Conservation (phyloP, 139 green algal genomes). For the Chlorella vulgaris region DNA sequence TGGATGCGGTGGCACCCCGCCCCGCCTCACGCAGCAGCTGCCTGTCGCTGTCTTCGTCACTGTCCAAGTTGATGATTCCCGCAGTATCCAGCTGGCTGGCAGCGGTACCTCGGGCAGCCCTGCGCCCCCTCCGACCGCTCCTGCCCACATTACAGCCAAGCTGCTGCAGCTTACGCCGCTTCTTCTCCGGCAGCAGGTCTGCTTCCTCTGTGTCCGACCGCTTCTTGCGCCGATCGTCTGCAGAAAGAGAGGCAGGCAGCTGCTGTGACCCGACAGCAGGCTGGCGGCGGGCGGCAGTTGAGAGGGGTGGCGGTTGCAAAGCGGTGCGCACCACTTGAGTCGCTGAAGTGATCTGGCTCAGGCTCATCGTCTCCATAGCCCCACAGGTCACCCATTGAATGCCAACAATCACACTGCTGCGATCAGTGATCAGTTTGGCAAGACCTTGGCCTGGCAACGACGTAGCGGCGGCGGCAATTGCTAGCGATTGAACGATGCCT, state of each 20-base stretch:
- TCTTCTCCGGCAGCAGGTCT: conserved; percentile 10
- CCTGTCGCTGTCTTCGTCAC: conserved; percentile 12
- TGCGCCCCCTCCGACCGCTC: not conserved
- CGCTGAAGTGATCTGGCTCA: not conserved
- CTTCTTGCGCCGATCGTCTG: not conserved
- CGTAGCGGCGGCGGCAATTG: too few species aligned
- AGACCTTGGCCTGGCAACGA: too few species aligned
- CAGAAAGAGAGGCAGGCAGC: not conserved
- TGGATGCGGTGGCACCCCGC: not conserved
- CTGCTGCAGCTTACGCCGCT: conserved; percentile 17
- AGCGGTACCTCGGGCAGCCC: not conserved
- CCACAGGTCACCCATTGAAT: conserved; percentile 17
- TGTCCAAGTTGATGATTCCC: not conserved
- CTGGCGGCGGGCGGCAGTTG: too few species aligned
- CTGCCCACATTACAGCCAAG: not conserved
- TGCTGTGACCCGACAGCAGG: not conserved
- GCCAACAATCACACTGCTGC: not conserved
- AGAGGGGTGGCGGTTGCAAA: not conserved
- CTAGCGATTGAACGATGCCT: too few species aligned
- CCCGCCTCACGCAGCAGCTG: not conserved
- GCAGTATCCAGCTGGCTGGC: not conserved
- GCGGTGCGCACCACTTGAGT: not conserved
- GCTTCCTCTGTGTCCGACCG: not conserved
- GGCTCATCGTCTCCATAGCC: conserved; percentile 13
- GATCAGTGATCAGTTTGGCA: not conserved